Base-by-base conservation (phyloP, 75 land plant species). In the Pinus albicaulis region DNA sequence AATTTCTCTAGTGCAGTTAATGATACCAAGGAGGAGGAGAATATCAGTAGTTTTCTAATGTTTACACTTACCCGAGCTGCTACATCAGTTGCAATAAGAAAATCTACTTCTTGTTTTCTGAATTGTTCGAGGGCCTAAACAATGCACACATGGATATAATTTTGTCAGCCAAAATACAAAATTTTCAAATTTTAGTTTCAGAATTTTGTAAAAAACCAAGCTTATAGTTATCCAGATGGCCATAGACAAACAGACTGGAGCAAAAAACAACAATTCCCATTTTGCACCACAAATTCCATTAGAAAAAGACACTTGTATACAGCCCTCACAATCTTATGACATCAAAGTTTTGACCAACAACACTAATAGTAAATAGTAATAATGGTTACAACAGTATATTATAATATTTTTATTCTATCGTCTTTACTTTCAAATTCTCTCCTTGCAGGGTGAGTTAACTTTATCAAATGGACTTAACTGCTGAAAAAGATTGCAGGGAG, bases 1-100 rank as follows among this genome's bases (percentile, higher is more conserved):
- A 3, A 75, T 62, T 17, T 64, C 36, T 64, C 19, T 19, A n/a
- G 48, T 23, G 11, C 8, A 68, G 20, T 68, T 41, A 13, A 41
- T 41, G 71, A 68, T n/a, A 68, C 8, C 71, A 68, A 66, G 15
- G 56, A 74, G 23, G 17, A 23, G 10, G 63, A 24, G 26, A 14
- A n/a, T 72, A 73, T 38, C 36, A 3, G 31, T 28, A 66, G 7
- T 56, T 77, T 56, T 59, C 17, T 7, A 73, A 24, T 28, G 56
- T 23, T 25, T 23, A 36, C 3, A 70, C 98, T 92, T 79, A 96
- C 99, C 82, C 99, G 98, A 79, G 99, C 99, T 80, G 99, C 99
- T 76, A 97, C 99, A 87, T 97, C 99, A 71, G 99, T 97, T 25
- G 99, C 99, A 85, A 97, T 89, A 34, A 97, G 83, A 85, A 92